phyloP scores from a whole-genome alignment of 495 filamentous ascomycete species.

The Penicillium antarcticum region DNA sequence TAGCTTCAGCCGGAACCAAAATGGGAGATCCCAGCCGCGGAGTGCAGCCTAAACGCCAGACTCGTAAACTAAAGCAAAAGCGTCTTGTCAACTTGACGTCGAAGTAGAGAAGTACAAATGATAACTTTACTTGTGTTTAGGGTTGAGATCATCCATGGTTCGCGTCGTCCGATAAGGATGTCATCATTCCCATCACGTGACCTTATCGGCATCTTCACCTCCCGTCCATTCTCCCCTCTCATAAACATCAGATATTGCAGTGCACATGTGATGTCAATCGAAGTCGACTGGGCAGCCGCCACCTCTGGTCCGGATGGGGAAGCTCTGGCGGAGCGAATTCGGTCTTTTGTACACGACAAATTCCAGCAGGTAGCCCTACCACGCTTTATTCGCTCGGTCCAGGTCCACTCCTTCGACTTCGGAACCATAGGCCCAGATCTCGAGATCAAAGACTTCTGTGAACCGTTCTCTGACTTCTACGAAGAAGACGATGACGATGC shows the following conservation, averaged over 20 bases:
- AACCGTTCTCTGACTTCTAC: slow-evolving; percentile 95
- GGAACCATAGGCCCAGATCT: slow-evolving; percentile 77
- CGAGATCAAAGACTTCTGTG: slow-evolving; percentile 93
- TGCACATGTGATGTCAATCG: slow-evolving; percentile 81
- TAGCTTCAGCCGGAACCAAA: no score
- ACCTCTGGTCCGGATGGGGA: slow-evolving; percentile 85
- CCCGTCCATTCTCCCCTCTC: background rate
- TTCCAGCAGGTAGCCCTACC: slow-evolving; percentile 91
- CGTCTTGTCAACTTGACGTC: no score
- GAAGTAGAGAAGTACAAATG: no score
- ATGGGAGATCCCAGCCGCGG: no score
- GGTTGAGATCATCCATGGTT: background rate
- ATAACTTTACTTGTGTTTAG: no score
- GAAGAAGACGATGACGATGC: slow-evolving; percentile 67
- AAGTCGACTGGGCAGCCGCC: slow-evolving; percentile 90
- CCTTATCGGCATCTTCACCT: slow-evolving; percentile 2
- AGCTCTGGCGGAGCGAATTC: slow-evolving; percentile 77
- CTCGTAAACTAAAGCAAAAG: no score
- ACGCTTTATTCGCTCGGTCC: slow-evolving; percentile 93
- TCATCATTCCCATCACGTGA: slow-evolving; percentile 2
- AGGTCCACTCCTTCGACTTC: slow-evolving; percentile 92
- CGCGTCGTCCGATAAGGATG: background rate
- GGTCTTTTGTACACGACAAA: slow-evolving; percentile 89
- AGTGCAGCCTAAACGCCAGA: no score
- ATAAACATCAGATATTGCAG: slow-evolving; percentile 3